Percentiles rank a stretch among this genome's conserved stretches.
phyloP scores from a whole-genome alignment of 371 early-diverging fungal genomes.

The Actinomortierella ambigua region DNA sequence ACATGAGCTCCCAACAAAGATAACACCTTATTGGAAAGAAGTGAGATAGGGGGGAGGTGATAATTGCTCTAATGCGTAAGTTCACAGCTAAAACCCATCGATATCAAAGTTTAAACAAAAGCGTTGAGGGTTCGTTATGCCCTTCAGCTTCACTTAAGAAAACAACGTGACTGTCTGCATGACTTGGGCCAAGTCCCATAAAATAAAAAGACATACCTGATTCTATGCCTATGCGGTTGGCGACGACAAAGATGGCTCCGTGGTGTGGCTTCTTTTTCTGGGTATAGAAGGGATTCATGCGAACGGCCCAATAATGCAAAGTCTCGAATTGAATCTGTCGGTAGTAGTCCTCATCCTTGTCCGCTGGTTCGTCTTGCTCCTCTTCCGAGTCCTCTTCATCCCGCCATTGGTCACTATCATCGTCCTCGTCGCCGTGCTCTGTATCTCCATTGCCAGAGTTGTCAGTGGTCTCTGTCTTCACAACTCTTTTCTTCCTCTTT shows the following conservation, averaged over 20 bases:
- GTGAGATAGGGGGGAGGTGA: too few species aligned
- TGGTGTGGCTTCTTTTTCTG: constrained; percentile 1
- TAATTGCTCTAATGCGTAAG: background rate
- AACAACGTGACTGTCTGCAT: background rate
- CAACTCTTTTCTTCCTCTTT: constrained; percentile 13
- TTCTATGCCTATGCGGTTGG: constrained; percentile 74
- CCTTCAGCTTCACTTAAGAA: background rate
- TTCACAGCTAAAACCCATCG: background rate
- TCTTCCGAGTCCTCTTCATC: constrained; percentile 18
- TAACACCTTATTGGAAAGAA: constrained; percentile 14
- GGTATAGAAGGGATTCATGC: constrained; percentile 56
- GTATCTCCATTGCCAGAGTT: constrained; percentile 1
- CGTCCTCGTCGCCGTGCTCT: background rate
- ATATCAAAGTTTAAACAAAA: background rate
- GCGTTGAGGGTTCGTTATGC: background rate
- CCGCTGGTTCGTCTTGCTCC: constrained; percentile 1
- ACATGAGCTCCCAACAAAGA: constrained; percentile 41
- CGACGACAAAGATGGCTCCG: constrained; percentile 53
- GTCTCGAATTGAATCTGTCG: constrained; percentile 30
- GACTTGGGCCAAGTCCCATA: background rate
- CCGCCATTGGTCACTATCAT: constrained; percentile 9
- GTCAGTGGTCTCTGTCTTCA: constrained; percentile 7
- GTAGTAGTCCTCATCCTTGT: background rate
- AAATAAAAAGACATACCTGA: constrained; percentile 45
- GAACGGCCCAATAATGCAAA: constrained; percentile 64